Conservation (phyloP, 345 rosid genomes). For the Rhodamnia argentea region DNA sequence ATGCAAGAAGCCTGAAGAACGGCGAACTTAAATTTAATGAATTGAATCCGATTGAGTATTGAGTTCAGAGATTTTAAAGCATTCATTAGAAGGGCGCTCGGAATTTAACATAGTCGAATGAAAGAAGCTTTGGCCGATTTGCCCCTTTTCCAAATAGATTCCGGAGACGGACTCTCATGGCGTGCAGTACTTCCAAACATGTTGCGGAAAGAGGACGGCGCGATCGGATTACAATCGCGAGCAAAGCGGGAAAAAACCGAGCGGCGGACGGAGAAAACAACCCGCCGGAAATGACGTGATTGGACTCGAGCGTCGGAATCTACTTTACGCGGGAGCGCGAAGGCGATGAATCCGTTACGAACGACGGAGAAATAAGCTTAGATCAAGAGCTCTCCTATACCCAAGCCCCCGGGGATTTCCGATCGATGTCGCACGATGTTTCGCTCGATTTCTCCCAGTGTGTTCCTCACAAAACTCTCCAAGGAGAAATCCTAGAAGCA, state of each 20-base stretch:
- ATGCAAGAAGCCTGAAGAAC: background rate
- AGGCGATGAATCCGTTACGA: background rate
- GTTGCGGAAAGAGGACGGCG: background rate
- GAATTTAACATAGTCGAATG: too few relatives aligned
- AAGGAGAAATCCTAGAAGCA: background rate
- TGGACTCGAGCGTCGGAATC: rapidly evolving
- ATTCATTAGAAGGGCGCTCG: too few relatives aligned
- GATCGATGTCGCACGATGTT: background rate
- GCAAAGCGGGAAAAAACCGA: background rate
- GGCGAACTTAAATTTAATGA: background rate
- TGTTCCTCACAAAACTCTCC: background rate
- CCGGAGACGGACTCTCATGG: too few relatives aligned
- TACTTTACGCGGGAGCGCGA: background rate
- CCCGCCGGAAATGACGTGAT: rapidly evolving
- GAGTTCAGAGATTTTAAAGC: too few relatives aligned
- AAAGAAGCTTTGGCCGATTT: too few relatives aligned
- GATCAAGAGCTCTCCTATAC: background rate
- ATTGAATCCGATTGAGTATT: background rate
- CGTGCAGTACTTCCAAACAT: background rate
- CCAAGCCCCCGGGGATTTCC: background rate
- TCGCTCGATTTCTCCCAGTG: background rate
- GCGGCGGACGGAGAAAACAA: background rate
- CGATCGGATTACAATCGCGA: background rate
- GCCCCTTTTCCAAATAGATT: too few relatives aligned
- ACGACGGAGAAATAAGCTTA: background rate